Base-by-base conservation (phyloP, 768 basidiomycete genomes). In the Ephemerocybe angulata region DNA sequence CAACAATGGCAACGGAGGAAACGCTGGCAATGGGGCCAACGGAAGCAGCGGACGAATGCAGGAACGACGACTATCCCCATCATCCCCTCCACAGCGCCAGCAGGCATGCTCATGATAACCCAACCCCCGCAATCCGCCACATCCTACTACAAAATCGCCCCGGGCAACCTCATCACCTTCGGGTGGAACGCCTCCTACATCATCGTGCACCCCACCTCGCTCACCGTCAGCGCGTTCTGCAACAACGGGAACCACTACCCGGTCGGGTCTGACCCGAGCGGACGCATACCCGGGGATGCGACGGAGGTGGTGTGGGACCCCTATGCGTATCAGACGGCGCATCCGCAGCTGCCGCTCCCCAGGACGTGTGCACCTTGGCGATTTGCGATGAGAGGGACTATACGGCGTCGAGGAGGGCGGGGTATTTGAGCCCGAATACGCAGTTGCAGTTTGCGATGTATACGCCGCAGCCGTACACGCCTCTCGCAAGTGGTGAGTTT, bases 221-320 rank as follows among this genome's bases (percentile, higher is more conserved):
- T 94, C 57, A 93, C 92, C 21, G 76, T 94, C 57, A 80, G 81
- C 41, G 92, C 92, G 28, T 76, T 84, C 50, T 87, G 87, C 67
- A 82, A 83, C 11, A 91, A 91, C 65, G 87, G 88, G 6, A 88
- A 87, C 68, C 90, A 89, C 2, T 94, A 90, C 65, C 82, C 88
- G 5, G 87, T 93, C 4, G 90, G 88, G 0, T 84, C 86, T 0
- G 80, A 84, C 4, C 71, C 84, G 59, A 29, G 22, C 25, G 84
- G 87, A 13, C 67, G 83, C 25, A 77, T 91, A 4, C 74, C 81
- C 3, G 90, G 87, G 0, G 81, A 78, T 1, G 82, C 85, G 24
- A 88, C 88, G 10, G 62, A 70, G 35, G 82, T 87, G 12, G 76
- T 84, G 8, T 93, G 92, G 92, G 87, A 89, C 65, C 68, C 86